Base-by-base conservation (phyloP, 176 grass and related monocot genomes). In the Echinochloa phyllopogon region DNA sequence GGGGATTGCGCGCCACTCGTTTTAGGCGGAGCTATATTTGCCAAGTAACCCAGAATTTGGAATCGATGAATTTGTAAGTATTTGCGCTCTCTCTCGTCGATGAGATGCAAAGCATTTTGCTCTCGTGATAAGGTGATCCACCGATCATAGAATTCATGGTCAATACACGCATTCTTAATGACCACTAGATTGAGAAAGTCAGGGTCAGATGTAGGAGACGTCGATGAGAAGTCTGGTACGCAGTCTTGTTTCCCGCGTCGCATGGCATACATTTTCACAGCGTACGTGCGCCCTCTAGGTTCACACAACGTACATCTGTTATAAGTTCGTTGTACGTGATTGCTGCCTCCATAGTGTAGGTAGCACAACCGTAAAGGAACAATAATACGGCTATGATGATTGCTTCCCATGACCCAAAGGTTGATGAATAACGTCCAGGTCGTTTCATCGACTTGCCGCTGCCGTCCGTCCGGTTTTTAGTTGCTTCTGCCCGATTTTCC, bases 331-430 rank as follows among this genome's bases (percentile, higher is more conserved):
- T 49, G 69, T n/a, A 27, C 69, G 69, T 15, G 8, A 25, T 13
- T 49, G 29, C 56, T 21, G 10, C 6, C n/a, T n/a, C n/a, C 10
- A 24, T 69, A 18, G 11, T 45, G 11, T 72, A 15, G 44, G n/a
- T 72, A 72, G 69, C 44, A 50, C 69, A 72, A 17, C 9, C 44
- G 69, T 72, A 25, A 72, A 72, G 69, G 69, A 72, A 72, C 69
- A 33, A 17, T 72, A 72, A 72, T 50, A 50, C 69, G 24, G 15
- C 44, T 50, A 17, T 72, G 42, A 61, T 53, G 69, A 51, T 83
- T 83, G 42, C 4, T 38, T 49, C 59, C 29, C 43, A 51, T 83
- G 70, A 64, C 39, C 6, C 29, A 5, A 59, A 74, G 69, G 36
- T 83, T 49, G 42, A 29, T 49, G 42, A 29, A 72, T 49, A 74